These are phyloP conservation scores for Podaxis rugospora DNA, from an alignment of 768 basidiomycete genomes.

Conservation along the genomic window DNA sequence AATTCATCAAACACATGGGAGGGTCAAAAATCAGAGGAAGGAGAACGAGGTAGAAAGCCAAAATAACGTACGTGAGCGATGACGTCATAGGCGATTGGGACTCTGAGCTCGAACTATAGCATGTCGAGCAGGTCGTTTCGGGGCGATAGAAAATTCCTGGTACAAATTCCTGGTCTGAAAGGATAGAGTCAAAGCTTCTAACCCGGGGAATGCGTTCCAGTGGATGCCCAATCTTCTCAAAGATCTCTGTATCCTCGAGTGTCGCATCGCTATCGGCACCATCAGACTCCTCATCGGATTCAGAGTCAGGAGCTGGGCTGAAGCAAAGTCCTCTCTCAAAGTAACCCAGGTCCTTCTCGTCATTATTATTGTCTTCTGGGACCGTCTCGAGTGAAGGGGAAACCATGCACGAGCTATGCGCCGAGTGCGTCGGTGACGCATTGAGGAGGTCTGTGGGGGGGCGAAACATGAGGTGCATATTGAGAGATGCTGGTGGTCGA, in stretches of 20 bases:
- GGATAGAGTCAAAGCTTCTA: constrained; percentile 22
- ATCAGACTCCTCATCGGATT: constrained; percentile 12
- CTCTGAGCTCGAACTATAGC: constrained; percentile 16
- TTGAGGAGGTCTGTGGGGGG: constrained; percentile 8
- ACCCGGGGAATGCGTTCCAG: constrained; percentile 30
- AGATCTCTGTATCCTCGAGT: constrained; percentile 23
- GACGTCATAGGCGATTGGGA: constrained; percentile 17
- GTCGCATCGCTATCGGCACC: constrained; percentile 26
- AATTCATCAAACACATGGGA: not conserved
- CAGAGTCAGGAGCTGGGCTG: not conserved
- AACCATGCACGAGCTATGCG: not conserved
- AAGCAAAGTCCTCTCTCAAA: not conserved
- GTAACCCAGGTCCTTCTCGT: not conserved
- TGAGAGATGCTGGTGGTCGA: not conserved
- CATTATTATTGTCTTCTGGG: not conserved
- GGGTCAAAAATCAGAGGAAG: not conserved
- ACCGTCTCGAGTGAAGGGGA: not conserved
- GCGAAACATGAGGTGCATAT: constrained; percentile 8
- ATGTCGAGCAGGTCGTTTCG: constrained; percentile 16
- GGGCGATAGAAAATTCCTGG: constrained; percentile 8
- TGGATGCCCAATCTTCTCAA: constrained; percentile 26
- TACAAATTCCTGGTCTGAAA: constrained; percentile 17
- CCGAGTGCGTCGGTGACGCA: not conserved
- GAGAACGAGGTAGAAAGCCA: constrained; percentile 8
- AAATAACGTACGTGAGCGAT: constrained; percentile 11